Percentiles rank a stretch among this genome's conserved stretches.
Evolutionary conservation across 768 basidiomycete genomes (phyloP).

Genomic region (Candolleomyces efflorescens): DNA sequence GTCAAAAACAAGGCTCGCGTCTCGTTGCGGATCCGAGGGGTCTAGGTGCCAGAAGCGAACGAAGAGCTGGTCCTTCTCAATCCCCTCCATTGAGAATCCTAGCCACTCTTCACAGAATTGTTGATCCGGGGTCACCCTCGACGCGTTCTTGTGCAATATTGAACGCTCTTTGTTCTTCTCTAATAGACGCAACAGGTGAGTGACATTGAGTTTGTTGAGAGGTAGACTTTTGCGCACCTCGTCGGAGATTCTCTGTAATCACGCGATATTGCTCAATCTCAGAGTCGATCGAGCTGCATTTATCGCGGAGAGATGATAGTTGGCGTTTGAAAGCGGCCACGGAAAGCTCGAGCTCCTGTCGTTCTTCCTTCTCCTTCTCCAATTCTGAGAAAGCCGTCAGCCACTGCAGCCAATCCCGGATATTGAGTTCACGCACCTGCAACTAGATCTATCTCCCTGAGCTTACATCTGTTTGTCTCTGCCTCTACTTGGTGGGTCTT

Average conservation of each 20-base stretch:
- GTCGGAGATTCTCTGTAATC: conserved; percentile 53
- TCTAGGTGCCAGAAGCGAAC: conserved; percentile 71
- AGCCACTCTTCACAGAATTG: conserved; percentile 51
- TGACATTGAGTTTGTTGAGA: not conserved
- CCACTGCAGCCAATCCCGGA: not conserved
- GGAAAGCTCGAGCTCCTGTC: conserved; percentile 62
- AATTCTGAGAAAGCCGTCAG: conserved; percentile 37
- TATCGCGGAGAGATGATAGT: conserved; percentile 58
- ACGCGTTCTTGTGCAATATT: conserved; percentile 50
- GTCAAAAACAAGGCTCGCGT: conserved; percentile 77
- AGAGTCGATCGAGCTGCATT: conserved; percentile 50
- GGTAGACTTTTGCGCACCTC: conserved; percentile 41
- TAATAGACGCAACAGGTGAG: conserved; percentile 15
- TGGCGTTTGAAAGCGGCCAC: conserved; percentile 62
- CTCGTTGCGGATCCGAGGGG: conserved; percentile 48
- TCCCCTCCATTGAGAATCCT: conserved; percentile 71
- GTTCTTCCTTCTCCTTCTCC: conserved; percentile 67
- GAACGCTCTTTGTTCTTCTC: conserved; percentile 68
- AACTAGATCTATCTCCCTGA: conserved; percentile 75
- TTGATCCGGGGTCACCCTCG: conserved; percentile 51
- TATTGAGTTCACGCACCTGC: conserved; percentile 46
- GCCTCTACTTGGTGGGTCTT: conserved; percentile 57
- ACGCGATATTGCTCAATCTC: conserved; percentile 74
- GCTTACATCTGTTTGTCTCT: conserved; percentile 72
- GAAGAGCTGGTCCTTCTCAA: conserved; percentile 67